These are phyloP conservation scores for Cercophora newfieldiana DNA, from an alignment of 495 filamentous ascomycete species.

Conservation along the genomic window DNA sequence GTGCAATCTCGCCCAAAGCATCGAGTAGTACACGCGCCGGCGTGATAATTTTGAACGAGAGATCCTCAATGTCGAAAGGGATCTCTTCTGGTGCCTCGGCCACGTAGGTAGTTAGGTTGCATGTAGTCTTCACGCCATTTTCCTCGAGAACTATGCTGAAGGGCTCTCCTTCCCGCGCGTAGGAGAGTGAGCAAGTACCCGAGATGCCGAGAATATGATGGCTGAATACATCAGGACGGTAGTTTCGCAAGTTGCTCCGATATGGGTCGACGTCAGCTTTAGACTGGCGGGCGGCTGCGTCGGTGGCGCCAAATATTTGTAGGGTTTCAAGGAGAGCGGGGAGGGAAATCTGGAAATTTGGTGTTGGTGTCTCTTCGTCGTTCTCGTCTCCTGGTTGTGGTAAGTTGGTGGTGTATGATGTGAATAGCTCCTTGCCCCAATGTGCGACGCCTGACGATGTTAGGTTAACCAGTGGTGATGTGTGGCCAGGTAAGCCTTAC, in stretches of 20 bases:
- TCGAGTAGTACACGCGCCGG: conserved; percentile 79
- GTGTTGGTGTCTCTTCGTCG: conserved; percentile 41
- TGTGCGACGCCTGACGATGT: conserved; percentile 63
- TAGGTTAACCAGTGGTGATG: neutral
- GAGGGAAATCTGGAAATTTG: conserved; percentile 78
- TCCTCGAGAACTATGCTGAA: conserved; percentile 82
- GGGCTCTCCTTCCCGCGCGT: conserved; percentile 68
- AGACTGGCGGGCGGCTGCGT: conserved; percentile 56
- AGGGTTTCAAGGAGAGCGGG: conserved; percentile 88
- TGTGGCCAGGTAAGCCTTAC: conserved; percentile 36
- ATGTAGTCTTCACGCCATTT: conserved; percentile 82
- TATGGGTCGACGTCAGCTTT: conserved; percentile 54
- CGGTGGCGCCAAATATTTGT: conserved; percentile 85
- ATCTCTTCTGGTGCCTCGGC: conserved; percentile 65
- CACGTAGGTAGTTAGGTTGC: conserved; percentile 89
- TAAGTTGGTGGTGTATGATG: conserved; percentile 65
- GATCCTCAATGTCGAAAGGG: conserved; percentile 69
- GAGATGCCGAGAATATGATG: conserved; percentile 73
- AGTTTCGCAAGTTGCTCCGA: conserved; percentile 54
- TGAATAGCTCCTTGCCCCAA: conserved; percentile 78
- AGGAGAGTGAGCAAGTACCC: conserved; percentile 79
- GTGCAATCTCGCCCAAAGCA: conserved; percentile 78
- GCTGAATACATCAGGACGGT: conserved; percentile 69
- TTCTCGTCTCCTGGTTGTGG: conserved; percentile 33
- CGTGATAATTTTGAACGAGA: conserved; percentile 94